phyloP scores from a whole-genome alignment of 345 rosid genomes.

The Luvunga scandens region DNA sequence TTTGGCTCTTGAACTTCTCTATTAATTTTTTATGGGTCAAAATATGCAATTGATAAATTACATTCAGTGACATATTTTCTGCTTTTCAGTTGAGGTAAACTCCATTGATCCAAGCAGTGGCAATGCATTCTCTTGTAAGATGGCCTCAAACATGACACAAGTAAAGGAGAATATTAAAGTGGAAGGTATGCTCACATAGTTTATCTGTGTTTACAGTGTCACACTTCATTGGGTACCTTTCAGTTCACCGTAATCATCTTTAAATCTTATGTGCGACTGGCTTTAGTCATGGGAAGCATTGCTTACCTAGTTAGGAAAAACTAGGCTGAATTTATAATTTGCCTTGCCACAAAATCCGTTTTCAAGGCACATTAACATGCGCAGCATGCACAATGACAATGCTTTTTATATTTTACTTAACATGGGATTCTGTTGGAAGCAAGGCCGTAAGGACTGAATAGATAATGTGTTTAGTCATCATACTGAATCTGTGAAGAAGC shows the following conservation, averaged over 20 bases:
- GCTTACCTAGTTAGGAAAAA: not conserved
- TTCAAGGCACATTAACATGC: not conserved
- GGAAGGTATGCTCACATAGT: conserved; percentile 59
- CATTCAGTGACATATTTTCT: conserved; percentile 7
- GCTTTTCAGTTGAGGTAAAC: conserved; percentile 24
- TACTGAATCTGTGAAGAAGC: not conserved
- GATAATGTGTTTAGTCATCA: not conserved
- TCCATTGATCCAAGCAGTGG: conserved; percentile 30
- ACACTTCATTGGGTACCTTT: not conserved
- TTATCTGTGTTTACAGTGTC: not conserved
- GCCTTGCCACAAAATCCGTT: not conserved
- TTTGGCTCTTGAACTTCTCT: conserved; percentile 11
- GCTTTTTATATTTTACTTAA: not conserved
- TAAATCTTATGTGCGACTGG: not conserved
- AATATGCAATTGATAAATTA: not conserved
- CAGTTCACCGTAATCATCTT: not conserved
- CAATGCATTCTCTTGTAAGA: conserved; percentile 36
- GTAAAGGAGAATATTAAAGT: conserved; percentile 53
- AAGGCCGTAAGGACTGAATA: not conserved
- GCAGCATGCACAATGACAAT: not conserved
- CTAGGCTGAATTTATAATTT: not conserved
- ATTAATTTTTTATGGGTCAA: conserved; percentile 2
- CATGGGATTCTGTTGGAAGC: not conserved
- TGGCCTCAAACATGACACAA: conserved; percentile 41
- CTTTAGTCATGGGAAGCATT: conserved; percentile 1